Conservation (phyloP, 495 filamentous ascomycete species). For the Neurospora sp. region DNA sequence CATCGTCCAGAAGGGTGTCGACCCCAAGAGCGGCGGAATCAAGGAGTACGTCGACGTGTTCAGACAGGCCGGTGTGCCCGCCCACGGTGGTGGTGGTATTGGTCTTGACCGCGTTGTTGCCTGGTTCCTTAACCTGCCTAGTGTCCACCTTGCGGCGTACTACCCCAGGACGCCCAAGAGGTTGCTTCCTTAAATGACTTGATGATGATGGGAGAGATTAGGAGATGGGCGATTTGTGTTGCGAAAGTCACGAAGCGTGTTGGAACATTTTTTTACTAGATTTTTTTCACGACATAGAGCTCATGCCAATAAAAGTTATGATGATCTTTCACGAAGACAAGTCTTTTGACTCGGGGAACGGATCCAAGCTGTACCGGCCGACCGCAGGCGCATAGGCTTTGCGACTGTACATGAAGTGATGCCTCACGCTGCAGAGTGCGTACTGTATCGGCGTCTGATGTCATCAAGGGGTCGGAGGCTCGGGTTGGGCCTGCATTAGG, state of each 20-base stretch:
- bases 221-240: neutral
- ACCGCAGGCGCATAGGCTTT: neutral
- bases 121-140: constrained; percentile 75
- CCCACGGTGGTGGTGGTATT: constrained; percentile 79
- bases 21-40: constrained; percentile 63
- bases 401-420: neutral
- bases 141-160: constrained; percentile 65
- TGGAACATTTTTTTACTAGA: neutral
- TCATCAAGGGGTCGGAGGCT: neutral
- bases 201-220: neutral
- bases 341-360: neutral
- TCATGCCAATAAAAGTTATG: neutral
- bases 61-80: constrained; percentile 58
- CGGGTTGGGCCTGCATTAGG: neutral
- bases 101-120: constrained; percentile 84
- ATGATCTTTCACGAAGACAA: neutral
- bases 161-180: constrained; percentile 84
- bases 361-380: neutral
- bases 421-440: neutral
- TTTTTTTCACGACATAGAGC: neutral
- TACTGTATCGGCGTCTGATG: neutral
- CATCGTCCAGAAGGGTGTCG: constrained; percentile 62
- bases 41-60: constrained; percentile 67
- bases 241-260: neutral
- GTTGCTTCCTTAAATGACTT: constrained; percentile 47